Base-by-base conservation (phyloP, 1,139 yeast genomes). In the Candida sp. region DNA sequence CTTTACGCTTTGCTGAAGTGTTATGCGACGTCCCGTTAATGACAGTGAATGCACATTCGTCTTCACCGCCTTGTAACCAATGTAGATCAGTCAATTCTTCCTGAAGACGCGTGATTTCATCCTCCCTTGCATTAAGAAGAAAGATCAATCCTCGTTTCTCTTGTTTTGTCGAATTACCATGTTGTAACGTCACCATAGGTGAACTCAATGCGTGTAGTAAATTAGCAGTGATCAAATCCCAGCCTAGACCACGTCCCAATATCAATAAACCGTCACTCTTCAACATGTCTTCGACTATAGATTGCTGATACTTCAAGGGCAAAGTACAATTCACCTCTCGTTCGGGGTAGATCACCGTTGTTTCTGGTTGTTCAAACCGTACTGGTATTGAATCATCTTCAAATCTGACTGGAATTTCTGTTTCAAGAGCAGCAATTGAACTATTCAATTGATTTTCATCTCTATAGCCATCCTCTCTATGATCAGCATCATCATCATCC, bases 201-300 rank as follows among this genome's bases (percentile, higher is more conserved):
- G 85, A 75, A 48, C 87, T 80, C 40, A 89, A 66, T 0, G 89
- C 84, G 57, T 87, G 89, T 2, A 93, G 62, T 38, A 93, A 58
- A 56, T 90, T 88, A 1, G 95, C 83, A 1, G 84, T 82, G 19
- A 93, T 78, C 12, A 77, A 69, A 37, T 81, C 82, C 61, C 90
- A 67, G 0, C 97, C 97, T 34, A 93, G 68, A 0, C 99, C 99
- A 45, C 84, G 77, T 1, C 97, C 98, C 42, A 93, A 60, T 0
- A 93, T 76, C 22, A 90, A 70, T 38, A 93, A 66, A 0, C 89
- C 87, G 60, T 93, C 97, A 38, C 83, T 82, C 1, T 79, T 61
- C 3, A 84, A 71, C 54, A 91, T 69, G 50, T 87, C 95, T 45
- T 84, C 84, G 0, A 90, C 79, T 15, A 93, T 81, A 42, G 78